Conservation (phyloP, 2,329 filamentous ascomycete genomes). For the Botrytis aclada region DNA sequence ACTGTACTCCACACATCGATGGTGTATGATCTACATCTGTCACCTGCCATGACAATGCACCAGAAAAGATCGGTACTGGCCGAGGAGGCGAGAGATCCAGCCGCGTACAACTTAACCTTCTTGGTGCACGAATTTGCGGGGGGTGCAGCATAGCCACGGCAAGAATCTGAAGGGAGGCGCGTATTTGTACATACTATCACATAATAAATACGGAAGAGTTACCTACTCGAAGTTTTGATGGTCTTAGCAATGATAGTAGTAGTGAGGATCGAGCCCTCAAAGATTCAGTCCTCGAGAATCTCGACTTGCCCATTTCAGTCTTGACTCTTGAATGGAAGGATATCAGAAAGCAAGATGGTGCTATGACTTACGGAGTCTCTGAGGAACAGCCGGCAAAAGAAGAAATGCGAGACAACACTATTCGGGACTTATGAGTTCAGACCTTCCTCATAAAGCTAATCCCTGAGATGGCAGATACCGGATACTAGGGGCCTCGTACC, state of each 20-base stretch:
- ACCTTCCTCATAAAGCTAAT: conserved; percentile 1
- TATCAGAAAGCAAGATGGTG: neutral
- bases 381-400: neutral
- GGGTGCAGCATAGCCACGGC: conserved; percentile 5
- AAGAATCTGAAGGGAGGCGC: neutral
- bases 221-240: neutral
- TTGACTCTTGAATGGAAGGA: neutral
- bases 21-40: conserved; percentile 8
- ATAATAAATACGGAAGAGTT: neutral
- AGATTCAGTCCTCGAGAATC: neutral
- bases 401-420: neutral
- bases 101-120: neutral
- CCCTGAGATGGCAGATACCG: neutral
- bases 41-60: neutral
- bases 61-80: neutral
- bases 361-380: neutral
- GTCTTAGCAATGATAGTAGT: neutral
- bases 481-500: neutral
- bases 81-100: conserved; percentile 1
- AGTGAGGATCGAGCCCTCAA: neutral
- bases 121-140: neutral
- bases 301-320: neutral
- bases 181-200: neutral
- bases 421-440: neutral
- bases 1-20: neutral